Base-by-base conservation (phyloP, 306 rosid species). In the Fragaria vesca region DNA sequence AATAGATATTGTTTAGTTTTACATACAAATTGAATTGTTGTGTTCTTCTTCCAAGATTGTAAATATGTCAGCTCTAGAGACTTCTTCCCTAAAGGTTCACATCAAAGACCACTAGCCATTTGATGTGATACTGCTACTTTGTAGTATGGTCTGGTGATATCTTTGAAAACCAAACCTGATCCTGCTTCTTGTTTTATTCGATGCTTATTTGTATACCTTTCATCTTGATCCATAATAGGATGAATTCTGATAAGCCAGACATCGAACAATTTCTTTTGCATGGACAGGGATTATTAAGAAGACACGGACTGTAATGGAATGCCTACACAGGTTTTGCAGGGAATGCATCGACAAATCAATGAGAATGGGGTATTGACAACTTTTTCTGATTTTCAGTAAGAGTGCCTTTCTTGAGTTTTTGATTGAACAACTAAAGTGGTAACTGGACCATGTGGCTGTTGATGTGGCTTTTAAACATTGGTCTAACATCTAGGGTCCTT, bases 291-390 rank as follows among this genome's bases (percentile, higher is more conserved):
- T 94, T 72, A 94, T 94, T 62, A 94, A 91, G 89, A 94, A 94
- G 82, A 94, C 98, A 40, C 85, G 98, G 76, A 94, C 98, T 67
- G 98, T 94, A 36, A 94, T 94, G 98, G 98, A 94, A 87, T 94
- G 98, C 86, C 79, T 94, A 84, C 98, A 94, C 88, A 92, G 98
- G 66, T 93, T 93, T 82, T 93, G 98, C 83, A 86, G 98, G 93
- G 98, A 91, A 85, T 91, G 98, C 90, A 94, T 94, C 82, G 98
- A 94, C 88, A 94, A 91, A 78, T 94, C 98, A 11, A 94, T 94
- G 98, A 88, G 98, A 73, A 78, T 94, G 74, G 98, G 98, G 98
- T 94, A 83, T 48, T 81, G 73, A 63, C 76, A 40, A 36, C 66
- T 43, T 57, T 79, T 43, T 76, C 42, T 72, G 69, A 75, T 80